A percentile compares a stretch with the other conserved stretches of the same genome.
These are phyloP conservation scores for Ustilago sp. DNA, from an alignment of 1,284 basidiomycete species.

Conservation along the genomic window DNA sequence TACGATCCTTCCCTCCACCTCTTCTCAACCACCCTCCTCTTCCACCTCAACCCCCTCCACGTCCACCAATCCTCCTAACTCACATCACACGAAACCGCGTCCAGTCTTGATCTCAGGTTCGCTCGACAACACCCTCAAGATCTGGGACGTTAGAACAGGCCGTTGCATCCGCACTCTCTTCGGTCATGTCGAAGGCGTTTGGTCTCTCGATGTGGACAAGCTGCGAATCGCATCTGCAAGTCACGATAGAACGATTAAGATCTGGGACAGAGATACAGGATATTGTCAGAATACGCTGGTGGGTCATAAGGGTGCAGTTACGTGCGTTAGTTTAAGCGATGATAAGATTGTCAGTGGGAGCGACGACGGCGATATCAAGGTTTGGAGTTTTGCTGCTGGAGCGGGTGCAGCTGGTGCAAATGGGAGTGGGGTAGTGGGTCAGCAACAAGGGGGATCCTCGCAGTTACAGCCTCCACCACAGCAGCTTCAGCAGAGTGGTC, in stretches of 20 bases:
- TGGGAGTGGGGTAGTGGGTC: neutral
- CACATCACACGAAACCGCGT: slow-evolving; percentile 26
- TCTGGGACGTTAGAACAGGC: slow-evolving; percentile 94
- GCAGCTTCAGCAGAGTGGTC: neutral
- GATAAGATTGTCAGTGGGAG: slow-evolving; percentile 95
- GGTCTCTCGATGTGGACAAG: slow-evolving; percentile 92
- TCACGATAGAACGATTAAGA: slow-evolving; percentile 87
- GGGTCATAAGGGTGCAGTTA: slow-evolving; percentile 93
- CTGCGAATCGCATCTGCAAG: slow-evolving; percentile 89
- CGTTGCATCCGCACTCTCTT: slow-evolving; percentile 86
- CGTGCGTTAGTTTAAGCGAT: slow-evolving; percentile 88
- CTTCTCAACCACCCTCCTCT: neutral
- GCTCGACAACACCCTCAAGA: slow-evolving; percentile 93
- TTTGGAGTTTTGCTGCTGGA: slow-evolving; percentile 62
- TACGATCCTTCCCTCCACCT: slow-evolving; percentile 11
- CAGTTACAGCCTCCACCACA: neutral
- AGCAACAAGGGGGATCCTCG: neutral
- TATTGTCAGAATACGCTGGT: slow-evolving; percentile 89
- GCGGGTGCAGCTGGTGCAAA: neutral
- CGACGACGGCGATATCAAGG: slow-evolving; percentile 81
- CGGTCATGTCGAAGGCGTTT: slow-evolving; percentile 92
- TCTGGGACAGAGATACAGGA: slow-evolving; percentile 93
- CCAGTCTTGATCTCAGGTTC: slow-evolving; percentile 87
- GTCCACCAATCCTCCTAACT: neutral
- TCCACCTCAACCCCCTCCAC: neutral